Conservation (phyloP, 139 green algal species). For the Ostreobium quekettii region DNA sequence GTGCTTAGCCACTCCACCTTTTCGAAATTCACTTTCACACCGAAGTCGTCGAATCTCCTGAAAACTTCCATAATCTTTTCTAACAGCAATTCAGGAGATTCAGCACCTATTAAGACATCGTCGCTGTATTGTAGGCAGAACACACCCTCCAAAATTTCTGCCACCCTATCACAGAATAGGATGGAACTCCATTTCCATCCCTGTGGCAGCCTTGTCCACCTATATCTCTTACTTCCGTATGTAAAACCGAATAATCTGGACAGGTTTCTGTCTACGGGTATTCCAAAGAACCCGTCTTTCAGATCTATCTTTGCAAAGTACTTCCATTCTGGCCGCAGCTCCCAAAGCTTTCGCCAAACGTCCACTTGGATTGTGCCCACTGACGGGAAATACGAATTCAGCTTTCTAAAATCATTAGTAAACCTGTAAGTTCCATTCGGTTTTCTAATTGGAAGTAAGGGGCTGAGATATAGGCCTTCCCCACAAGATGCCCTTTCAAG, state of each 20-base stretch:
- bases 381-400: background rate
- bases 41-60: conserved; percentile 10
- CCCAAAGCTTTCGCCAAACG: background rate
- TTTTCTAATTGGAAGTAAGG: conserved; percentile 8
- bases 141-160: conserved; percentile 4
- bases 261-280: conserved; percentile 1
- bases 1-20: background rate
- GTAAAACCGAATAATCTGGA: conserved; percentile 10
- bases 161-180: conserved; percentile 1
- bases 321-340: background rate
- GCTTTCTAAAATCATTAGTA: background rate
- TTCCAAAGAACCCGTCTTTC: conserved; percentile 11
- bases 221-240: background rate
- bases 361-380: background rate
- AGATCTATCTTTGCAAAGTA: conserved; percentile 6
- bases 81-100: background rate
- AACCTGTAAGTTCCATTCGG: background rate
- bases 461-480: conserved; percentile 2
- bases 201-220: conserved; percentile 6
- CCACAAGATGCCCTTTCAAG: background rate
- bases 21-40: conserved; percentile 9
- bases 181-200: conserved; percentile 1
- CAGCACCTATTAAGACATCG: conserved; percentile 10
- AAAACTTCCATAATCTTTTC: conserved; percentile 4
- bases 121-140: background rate